Evolutionary conservation across 208 protist species (phyloP), one percentile per base, ranked within the genome.

Genomic region (Crithidia expoeki): DNA sequence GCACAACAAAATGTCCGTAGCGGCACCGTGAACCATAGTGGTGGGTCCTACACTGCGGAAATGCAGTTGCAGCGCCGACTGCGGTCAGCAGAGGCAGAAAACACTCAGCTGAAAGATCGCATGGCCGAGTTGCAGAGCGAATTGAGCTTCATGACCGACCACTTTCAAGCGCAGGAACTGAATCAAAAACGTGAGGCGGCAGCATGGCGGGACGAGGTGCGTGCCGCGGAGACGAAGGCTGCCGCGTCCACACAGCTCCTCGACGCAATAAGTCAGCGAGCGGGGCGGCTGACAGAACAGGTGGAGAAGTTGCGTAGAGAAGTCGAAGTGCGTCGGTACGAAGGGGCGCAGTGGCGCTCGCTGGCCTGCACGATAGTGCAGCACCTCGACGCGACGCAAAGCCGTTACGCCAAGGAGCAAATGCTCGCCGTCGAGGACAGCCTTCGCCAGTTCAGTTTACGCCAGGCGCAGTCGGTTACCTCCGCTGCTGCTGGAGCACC

Each of bases 261-360:
- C 3, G 57, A 58, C 28, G 57, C 28, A 9, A 28, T 68, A 17
- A 71, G 82, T 16, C 23, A 67, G 38, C 75, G 78, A 9, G 62
- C 52, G 62, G 32, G 34, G 44, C 55, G 78, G 23, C 52, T 85
- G 21, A 60, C 84, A 27, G 38, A 74, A 9, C 74, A 82, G 12
- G 50, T 67, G 10, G 58, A 62, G 21, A 64, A 60, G 38, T 58
- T 83, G 27, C 68, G 74, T 17, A 33, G 67, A 4, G 77, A 86
- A 32, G 49, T 70, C 12, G 79, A 83, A 19, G 50, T 44, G 11
- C 33, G 25, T 5, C 28, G 53, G 14, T 62, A 79, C 32, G 70
- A 84, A 51, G 74, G 47, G 19, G 34, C 53, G 44, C 75, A 82
- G 47, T 91, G 85, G 85, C 71, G 72, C 30, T 72, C 85, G 19